Percentiles rank a stretch among this genome's conserved stretches.
Evolutionary conservation across 2,329 filamentous ascomycete genomes (phyloP).

Genomic region (Aspergillus spinulosporus): DNA sequence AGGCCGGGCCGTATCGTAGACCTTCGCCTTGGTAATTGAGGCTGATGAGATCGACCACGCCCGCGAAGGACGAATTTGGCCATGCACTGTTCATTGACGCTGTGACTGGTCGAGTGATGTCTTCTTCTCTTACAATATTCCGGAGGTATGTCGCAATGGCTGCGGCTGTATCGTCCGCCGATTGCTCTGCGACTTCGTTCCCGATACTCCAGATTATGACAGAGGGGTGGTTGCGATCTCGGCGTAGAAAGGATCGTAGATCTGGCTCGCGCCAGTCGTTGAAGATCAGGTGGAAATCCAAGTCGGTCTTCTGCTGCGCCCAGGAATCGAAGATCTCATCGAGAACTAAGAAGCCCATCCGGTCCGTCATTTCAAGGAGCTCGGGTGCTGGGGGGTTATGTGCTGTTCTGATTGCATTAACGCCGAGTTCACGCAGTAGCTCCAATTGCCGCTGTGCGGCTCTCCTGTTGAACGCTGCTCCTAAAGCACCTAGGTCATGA

Average conservation of each 20-base stretch:
- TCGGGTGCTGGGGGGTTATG: conserved; percentile 11
- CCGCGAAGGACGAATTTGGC: not conserved
- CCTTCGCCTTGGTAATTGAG: conserved; percentile 17
- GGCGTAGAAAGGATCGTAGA: conserved; percentile 3
- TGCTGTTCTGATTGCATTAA: conserved; percentile 9
- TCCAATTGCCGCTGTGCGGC: conserved; percentile 7
- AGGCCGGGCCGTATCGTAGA: conserved; percentile 1
- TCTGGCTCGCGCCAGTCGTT: conserved; percentile 10
- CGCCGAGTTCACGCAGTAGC: not conserved
- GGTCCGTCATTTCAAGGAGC: conserved; percentile 7
- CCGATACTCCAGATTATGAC: conserved; percentile 11
- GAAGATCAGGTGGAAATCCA: conserved; percentile 11
- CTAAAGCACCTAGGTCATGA: conserved; percentile 8
- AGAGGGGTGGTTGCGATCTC: conserved; percentile 12
- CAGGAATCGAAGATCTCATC: conserved; percentile 11
- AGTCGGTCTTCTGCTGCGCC: not conserved
- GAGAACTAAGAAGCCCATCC: conserved; percentile 8
- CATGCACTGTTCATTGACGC: not conserved
- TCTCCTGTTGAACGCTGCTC: conserved; percentile 1
- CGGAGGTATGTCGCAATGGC: not conserved
- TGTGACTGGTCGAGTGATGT: not conserved
- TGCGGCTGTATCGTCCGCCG: not conserved
- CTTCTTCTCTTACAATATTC: not conserved
- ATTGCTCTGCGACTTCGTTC: conserved; percentile 8
- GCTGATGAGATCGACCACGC: not conserved